Conservation (phyloP, 306 rosid genomes). For the Astragalus membranaceus region DNA sequence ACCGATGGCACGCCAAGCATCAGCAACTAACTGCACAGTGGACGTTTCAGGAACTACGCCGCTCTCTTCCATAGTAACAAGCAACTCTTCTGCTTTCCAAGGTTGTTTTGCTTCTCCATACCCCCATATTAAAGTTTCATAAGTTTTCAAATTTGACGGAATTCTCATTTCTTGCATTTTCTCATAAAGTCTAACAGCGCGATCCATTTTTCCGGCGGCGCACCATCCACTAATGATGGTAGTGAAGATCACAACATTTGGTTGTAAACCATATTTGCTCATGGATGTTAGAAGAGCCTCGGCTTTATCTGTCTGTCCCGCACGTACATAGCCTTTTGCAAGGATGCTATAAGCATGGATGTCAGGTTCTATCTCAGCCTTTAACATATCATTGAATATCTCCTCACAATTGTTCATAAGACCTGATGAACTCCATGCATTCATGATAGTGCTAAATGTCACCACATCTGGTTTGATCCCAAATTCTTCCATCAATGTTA, state of each 20-base stretch:
- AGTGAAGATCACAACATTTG: slow-evolving; percentile 93
- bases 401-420: slow-evolving; percentile 75
- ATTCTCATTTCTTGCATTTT: slow-evolving; percentile 57
- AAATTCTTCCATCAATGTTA: slow-evolving; percentile 85
- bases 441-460: slow-evolving; percentile 95
- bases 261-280: slow-evolving; percentile 54
- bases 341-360: slow-evolving; percentile 80
- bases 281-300: slow-evolving; percentile 63
- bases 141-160: slow-evolving; percentile 66
- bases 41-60: slow-evolving; percentile 57
- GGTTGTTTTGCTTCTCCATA: slow-evolving; percentile 93
- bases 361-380: slow-evolving; percentile 75
- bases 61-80: slow-evolving; percentile 54
- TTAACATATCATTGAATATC: slow-evolving; percentile 81
- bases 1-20: slow-evolving; percentile 86
- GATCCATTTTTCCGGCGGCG: slow-evolving; percentile 72
- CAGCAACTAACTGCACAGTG: slow-evolving; percentile 66
- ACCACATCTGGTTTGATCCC: slow-evolving; percentile 88
- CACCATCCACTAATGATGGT: slow-evolving; percentile 96
- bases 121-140: slow-evolving; percentile 96
- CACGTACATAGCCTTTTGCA: slow-evolving; percentile 88
- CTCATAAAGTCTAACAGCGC: slow-evolving; percentile 45
- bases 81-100: slow-evolving; percentile 82
- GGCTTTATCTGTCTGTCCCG: slow-evolving; percentile 68
- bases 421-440: slow-evolving; percentile 89